Conservation (phyloP, 2,329 filamentous ascomycete genomes). For the Bimuria novae-zelandiae region DNA sequence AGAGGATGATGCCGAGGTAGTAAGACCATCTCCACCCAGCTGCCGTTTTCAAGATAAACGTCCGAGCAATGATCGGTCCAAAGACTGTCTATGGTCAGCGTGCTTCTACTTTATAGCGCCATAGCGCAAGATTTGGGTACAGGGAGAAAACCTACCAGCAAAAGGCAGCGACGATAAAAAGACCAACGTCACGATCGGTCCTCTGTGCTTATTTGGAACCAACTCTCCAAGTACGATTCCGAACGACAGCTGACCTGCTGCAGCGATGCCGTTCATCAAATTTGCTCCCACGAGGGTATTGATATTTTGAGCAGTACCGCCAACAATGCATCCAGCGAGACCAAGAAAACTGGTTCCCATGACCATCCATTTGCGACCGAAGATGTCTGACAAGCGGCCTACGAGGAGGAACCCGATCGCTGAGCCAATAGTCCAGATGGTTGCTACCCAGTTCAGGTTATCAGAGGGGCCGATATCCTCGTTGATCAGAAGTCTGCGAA, state of each 20-base stretch:
- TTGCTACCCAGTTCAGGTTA: slow-evolving; percentile 35
- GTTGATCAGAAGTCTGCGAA: slow-evolving; percentile 26
- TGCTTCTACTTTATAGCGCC: not conserved
- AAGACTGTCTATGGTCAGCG: slow-evolving; percentile 33
- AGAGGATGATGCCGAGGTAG: slow-evolving; percentile 55
- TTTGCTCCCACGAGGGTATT: slow-evolving; percentile 38
- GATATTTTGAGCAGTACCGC: slow-evolving; percentile 34
- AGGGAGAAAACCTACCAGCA: slow-evolving; percentile 27
- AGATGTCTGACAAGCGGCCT: slow-evolving; percentile 31
- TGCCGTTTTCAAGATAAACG: slow-evolving; percentile 46
- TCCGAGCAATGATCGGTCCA: slow-evolving; percentile 55
- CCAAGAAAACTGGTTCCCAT: slow-evolving; percentile 25
- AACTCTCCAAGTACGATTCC: slow-evolving; percentile 33
- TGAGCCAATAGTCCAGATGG: slow-evolving; percentile 30
- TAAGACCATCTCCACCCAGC: slow-evolving; percentile 51
- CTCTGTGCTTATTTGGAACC: slow-evolving; percentile 46
- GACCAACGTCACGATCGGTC: slow-evolving; percentile 26
- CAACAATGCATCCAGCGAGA: slow-evolving; percentile 33
- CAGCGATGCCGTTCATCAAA: slow-evolving; percentile 32
- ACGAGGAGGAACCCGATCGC: slow-evolving; percentile 30
- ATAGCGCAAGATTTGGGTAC: no score
- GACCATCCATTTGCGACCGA: slow-evolving; percentile 32
- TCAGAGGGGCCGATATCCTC: slow-evolving; percentile 32
- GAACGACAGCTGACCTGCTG: slow-evolving; percentile 34
- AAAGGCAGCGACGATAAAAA: slow-evolving; percentile 31